Base-by-base conservation (phyloP, 805 yeast species). In the Komagataella kurtzmanii region DNA sequence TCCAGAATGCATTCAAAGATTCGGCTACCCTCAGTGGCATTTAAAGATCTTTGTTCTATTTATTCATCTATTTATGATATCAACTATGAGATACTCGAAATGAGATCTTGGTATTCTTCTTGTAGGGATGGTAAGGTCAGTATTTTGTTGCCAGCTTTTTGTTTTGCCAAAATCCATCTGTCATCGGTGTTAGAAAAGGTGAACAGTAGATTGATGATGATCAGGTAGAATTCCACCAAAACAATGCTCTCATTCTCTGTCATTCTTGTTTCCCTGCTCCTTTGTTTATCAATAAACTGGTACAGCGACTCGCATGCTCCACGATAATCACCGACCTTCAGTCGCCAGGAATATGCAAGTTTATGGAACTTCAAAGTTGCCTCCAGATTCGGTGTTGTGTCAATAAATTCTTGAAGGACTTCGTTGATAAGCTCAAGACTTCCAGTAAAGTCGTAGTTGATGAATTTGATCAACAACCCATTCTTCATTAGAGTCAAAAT, bases 1-100 rank as follows among this genome's bases (percentile, higher is more conserved):
- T 88, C 1, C 64, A 77, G 36, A 80, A 81, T 59, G 77, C 84
- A 3, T 72, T 85, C 51, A 75, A 73, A 49, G 77, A 73, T 52
- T 93, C 90, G 4, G 56, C 63, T n/a, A 54, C 65, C 44, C 62
- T 66, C 14, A 24, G 51, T 36, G 53, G 40, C 12, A 14, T 10
- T 5, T 30, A 30, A 5, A 30, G 14, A 17, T 48, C 40, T 30
- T 30, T 30, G 40, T 30, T 10, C 10, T 30, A 30, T 30, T 48
- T 21, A 21, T 7, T 23, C 46, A 44, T 51, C 24, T 49, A 45
- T 48, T 17, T 40, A 48, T 7, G 7, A 10, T 40, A 48, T 7
- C 14, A 10, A 10, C 18, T 23, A 36, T 52, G 43, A 17, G 17
- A 19, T 49, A 46, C 23, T 21, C 7, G 7, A 45, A 50, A 50